Percentiles rank a stretch among this genome's conserved stretches.
Evolutionary conservation across 495 filamentous ascomycete species (phyloP).

Genomic region (Rhypophila decipiens): DNA sequence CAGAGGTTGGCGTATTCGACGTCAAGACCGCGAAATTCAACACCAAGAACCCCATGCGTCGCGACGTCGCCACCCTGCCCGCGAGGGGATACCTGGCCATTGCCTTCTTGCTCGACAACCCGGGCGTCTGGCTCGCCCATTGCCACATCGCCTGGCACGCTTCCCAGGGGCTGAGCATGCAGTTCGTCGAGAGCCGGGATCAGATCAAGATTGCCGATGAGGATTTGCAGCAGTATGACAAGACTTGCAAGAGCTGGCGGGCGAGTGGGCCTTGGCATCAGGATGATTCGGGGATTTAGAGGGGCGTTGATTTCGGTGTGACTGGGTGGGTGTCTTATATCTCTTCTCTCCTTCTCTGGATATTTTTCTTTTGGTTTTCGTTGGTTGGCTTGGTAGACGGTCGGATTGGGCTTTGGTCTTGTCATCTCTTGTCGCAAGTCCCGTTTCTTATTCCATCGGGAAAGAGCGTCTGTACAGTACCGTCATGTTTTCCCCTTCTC

Average conservation of each 20-base stretch:
- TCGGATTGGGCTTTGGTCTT: too few species aligned
- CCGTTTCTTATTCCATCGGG: too few species aligned
- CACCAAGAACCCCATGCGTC: conserved; percentile 43
- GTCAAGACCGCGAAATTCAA: conserved; percentile 27
- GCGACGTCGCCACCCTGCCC: conserved; percentile 49
- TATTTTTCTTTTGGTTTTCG: not conserved
- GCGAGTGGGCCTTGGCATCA: not conserved
- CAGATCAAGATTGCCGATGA: conserved; percentile 2
- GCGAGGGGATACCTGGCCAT: conserved; percentile 36
- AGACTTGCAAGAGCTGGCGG: not conserved
- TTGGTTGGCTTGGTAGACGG: too few species aligned
- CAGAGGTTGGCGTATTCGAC: conserved; percentile 16
- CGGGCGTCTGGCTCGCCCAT: conserved; percentile 47
- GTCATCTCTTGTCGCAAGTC: too few species aligned
- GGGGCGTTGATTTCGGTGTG: not conserved
- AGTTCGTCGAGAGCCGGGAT: conserved; percentile 34
- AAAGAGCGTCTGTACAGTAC: too few species aligned
- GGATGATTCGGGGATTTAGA: conserved; percentile 8
- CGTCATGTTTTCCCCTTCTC: too few species aligned
- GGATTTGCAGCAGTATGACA: not conserved
- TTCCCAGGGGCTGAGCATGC: conserved; percentile 37
- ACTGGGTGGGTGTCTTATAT: not conserved
- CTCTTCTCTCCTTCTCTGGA: not conserved
- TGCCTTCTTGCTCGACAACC: conserved; percentile 48
- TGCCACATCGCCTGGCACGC: conserved; percentile 52